A percentile compares a stretch with the other conserved stretches of the same genome.
Evolutionary conservation across 208 protist species (phyloP).

Genomic region (Porcisia deanei): DNA sequence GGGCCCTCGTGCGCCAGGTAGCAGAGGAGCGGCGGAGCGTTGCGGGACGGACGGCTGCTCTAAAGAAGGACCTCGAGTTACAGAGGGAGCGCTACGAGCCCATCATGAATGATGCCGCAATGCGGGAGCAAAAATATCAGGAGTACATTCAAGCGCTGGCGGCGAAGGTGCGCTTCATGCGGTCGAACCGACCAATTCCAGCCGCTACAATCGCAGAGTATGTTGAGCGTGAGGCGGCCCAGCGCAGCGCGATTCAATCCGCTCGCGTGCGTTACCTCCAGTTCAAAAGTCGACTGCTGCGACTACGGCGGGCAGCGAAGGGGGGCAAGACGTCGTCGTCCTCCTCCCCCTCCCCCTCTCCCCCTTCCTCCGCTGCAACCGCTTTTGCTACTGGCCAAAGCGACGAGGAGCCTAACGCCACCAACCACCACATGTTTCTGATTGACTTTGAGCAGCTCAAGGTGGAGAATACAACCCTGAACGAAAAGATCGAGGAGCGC

Average conservation of each 20-base stretch:
- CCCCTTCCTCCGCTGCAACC: background rate
- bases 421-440: constrained; percentile 94
- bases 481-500: constrained; percentile 98
- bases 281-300: constrained; percentile 77
- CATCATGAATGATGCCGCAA: constrained; percentile 59
- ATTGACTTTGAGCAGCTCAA: constrained; percentile 99
- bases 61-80: constrained; percentile 51
- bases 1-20: constrained; percentile 66
- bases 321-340: constrained; percentile 5
- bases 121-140: constrained; percentile 76
- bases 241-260: constrained; percentile 77
- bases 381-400: background rate
- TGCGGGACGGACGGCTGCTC: constrained; percentile 34
- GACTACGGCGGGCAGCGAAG: constrained; percentile 56
- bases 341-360: background rate
- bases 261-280: constrained; percentile 92
- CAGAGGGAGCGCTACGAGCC: constrained; percentile 52
- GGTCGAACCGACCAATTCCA: constrained; percentile 76
- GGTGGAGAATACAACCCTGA: constrained; percentile 98
- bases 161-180: constrained; percentile 55
- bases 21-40: constrained; percentile 55
- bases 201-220: constrained; percentile 69
- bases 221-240: constrained; percentile 65
- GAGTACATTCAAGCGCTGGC: constrained; percentile 72
- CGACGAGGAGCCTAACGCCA: constrained; percentile 60